These are phyloP conservation scores for Trametes cingulata DNA, from an alignment of 768 basidiomycete genomes.

Conservation along the genomic window DNA sequence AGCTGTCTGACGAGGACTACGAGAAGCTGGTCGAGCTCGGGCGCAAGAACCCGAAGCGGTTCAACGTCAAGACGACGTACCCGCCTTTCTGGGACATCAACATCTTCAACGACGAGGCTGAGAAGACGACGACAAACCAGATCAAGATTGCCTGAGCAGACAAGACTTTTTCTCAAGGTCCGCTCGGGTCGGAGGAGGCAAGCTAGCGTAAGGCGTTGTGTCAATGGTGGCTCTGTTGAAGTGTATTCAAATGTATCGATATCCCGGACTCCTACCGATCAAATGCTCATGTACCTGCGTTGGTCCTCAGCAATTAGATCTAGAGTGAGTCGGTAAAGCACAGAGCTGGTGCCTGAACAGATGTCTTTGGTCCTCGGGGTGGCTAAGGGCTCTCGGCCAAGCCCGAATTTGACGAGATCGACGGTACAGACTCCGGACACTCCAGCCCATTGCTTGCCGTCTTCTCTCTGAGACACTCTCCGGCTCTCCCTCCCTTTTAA, in stretches of 20 bases:
- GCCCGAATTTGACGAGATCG: neutral
- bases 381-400: no score
- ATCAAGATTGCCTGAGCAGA: conserved; percentile 35
- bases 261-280: neutral
- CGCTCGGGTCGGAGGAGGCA: no score
- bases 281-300: no score
- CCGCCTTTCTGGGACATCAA: conserved; percentile 69
- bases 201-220: neutral
- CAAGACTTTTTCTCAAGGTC: neutral
- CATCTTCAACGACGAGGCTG: conserved; percentile 64
- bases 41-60: conserved; percentile 47
- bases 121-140: conserved; percentile 40
- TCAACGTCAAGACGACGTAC: conserved; percentile 67
- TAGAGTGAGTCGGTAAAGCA: no score
- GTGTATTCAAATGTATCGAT: conserved; percentile 7
- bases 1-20: conserved; percentile 66
- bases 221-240: neutral
- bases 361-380: no score
- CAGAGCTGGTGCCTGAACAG: no score
- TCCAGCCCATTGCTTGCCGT: no score
- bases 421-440: no score
- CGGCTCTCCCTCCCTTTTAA: no score
- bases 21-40: conserved; percentile 57
- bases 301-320: no score
- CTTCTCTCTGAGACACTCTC: no score